Evolutionary conservation across 2,329 filamentous ascomycete genomes (phyloP).

Genomic region (Phaeosphaeria sp.): DNA sequence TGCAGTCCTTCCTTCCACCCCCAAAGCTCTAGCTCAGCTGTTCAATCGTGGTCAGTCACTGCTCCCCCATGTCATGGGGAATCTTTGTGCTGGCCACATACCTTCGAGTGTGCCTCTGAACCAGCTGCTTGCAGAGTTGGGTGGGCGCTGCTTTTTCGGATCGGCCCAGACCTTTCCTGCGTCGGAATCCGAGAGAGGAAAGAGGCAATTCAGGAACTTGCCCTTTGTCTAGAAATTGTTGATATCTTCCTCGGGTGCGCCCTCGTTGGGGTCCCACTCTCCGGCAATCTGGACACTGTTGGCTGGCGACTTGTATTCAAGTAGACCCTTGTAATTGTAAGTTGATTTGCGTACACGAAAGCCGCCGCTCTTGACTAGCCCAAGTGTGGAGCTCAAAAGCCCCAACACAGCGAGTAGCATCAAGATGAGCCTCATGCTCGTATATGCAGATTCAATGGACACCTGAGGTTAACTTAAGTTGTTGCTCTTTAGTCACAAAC

Average conservation of each 20-base stretch:
- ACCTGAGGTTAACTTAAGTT: too few species aligned
- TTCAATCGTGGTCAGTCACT: not conserved
- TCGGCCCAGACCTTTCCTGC: slow-evolving; percentile 4
- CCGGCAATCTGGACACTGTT: too few species aligned
- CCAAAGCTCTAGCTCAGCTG: slow-evolving; percentile 10
- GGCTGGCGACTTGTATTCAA: too few species aligned
- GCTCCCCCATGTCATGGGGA: too few species aligned
- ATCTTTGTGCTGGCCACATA: not conserved
- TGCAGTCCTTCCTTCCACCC: not conserved
- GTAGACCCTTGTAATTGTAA: too few species aligned
- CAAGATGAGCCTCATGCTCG: too few species aligned
- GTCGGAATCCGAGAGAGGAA: slow-evolving; percentile 4
- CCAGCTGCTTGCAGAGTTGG: slow-evolving; percentile 3
- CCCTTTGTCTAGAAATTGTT: not conserved
- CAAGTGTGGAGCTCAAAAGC: too few species aligned
- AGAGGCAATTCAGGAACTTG: not conserved
- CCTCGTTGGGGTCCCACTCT: not conserved
- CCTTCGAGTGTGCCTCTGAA: slow-evolving; percentile 10
- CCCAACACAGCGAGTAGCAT: too few species aligned
- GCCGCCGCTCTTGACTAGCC: too few species aligned
- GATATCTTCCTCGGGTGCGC: not conserved
- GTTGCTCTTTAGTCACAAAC: too few species aligned
- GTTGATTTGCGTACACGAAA: too few species aligned
- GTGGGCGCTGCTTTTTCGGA: not conserved
- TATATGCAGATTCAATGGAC: too few species aligned